These are phyloP conservation scores for Leptographium radiaticola DNA, from an alignment of 2,329 filamentous ascomycete genomes.

Conservation along the genomic window DNA sequence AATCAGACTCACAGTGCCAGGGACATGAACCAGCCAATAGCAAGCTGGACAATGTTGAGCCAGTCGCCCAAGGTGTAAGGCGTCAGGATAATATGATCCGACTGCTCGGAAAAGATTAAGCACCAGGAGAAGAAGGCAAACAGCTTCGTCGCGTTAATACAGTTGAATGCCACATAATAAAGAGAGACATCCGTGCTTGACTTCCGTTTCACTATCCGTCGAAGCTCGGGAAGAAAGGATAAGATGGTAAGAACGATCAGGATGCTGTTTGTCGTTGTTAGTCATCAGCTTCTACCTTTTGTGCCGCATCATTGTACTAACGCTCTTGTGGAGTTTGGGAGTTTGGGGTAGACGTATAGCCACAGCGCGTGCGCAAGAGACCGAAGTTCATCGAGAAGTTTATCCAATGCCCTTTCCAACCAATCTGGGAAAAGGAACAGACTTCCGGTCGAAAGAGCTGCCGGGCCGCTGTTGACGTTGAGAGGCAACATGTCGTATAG, in stretches of 20 bases:
- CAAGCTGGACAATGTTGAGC: not conserved
- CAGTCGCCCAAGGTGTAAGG: not conserved
- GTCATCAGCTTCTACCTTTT: not conserved
- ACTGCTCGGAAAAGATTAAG: not conserved
- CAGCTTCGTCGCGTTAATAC: not conserved
- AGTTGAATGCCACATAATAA: not conserved
- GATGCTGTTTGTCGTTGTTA: not conserved
- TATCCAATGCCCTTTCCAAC: not conserved
- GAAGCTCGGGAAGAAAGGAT: not conserved
- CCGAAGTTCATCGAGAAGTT: not conserved
- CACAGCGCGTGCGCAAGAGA: not conserved
- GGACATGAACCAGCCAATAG: not conserved
- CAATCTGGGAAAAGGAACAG: not conserved
- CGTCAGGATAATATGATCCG: not conserved
- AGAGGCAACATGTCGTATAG: not conserved
- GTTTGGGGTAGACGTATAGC: not conserved
- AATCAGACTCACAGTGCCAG: not conserved
- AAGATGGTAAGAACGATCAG: not conserved
- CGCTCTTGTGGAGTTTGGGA: not conserved
- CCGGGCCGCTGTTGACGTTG: not conserved
- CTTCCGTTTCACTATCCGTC: not conserved
- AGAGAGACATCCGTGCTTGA: not conserved
- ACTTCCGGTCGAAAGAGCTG: not conserved
- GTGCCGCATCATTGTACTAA: not conserved
- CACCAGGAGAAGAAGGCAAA: not conserved